Conservation (phyloP, 495 filamentous ascomycete species). For the Penicillium alfredii region DNA sequence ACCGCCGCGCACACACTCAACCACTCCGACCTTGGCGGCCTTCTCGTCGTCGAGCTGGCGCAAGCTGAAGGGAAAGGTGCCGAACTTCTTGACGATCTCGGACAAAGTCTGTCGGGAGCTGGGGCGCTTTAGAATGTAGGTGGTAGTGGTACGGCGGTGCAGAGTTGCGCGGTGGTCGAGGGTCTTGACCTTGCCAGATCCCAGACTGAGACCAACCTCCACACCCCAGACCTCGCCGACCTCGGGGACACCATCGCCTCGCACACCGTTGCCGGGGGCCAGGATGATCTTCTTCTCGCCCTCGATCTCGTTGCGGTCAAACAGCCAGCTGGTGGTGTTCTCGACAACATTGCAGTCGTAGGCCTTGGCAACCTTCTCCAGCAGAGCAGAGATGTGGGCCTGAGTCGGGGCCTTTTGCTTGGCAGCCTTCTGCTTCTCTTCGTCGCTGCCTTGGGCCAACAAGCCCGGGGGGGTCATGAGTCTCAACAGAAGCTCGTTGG, state of each 20-base stretch:
- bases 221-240: constrained; percentile 97
- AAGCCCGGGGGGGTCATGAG: constrained; percentile 86
- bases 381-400: constrained; percentile 71
- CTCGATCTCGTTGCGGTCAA: constrained; percentile 96
- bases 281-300: constrained; percentile 97
- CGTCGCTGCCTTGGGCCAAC: constrained; percentile 74
- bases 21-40: constrained; percentile 89
- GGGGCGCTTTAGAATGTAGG: constrained; percentile 84
- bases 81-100: constrained; percentile 93
- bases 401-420: constrained; percentile 74
- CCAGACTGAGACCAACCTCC: constrained; percentile 86
- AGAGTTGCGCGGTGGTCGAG: constrained; percentile 82
- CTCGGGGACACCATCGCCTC: constrained; percentile 86
- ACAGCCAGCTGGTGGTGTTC: constrained; percentile 94
- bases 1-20: constrained; percentile 87
- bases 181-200: constrained; percentile 89
- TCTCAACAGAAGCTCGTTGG: constrained; percentile 88
- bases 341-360: constrained; percentile 94
- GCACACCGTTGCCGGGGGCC: constrained; percentile 73
- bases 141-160: constrained; percentile 85
- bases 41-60: constrained; percentile 95
- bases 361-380: constrained; percentile 86
- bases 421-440: constrained; percentile 90
- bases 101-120: constrained; percentile 85
- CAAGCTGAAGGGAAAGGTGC: constrained; percentile 94